A percentile compares a stretch with the other conserved stretches of the same genome.
phyloP scores from a whole-genome alignment of 2,329 filamentous ascomycete genomes.

The Madurella mycetomatis region DNA sequence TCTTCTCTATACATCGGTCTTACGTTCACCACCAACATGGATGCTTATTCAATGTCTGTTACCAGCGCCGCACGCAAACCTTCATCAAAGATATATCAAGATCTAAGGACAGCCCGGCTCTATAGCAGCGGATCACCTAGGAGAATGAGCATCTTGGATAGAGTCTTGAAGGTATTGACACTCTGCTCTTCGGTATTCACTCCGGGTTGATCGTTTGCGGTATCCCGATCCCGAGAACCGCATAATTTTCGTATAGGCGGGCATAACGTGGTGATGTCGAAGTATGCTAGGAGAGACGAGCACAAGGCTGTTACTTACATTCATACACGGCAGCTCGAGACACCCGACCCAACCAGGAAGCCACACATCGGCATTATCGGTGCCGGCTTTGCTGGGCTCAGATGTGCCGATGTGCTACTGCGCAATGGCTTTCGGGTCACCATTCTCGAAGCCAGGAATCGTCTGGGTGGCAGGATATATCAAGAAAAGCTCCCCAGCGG shows the following conservation, averaged over 20 bases:
- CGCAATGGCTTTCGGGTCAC: constrained; percentile 63
- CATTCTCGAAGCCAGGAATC: constrained; percentile 62
- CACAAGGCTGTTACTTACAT: constrained; percentile 7
- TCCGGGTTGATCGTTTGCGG: no score
- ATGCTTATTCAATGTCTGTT: constrained; percentile 27
- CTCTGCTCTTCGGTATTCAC: background rate
- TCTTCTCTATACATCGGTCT: background rate
- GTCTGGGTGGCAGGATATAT: constrained; percentile 61
- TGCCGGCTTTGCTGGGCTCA: constrained; percentile 65
- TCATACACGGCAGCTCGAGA: constrained; percentile 14
- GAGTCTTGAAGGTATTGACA: constrained; percentile 19
- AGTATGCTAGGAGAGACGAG: background rate
- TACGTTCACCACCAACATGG: constrained; percentile 16
- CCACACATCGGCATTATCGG: constrained; percentile 64
- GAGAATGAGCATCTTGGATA: constrained; percentile 20
- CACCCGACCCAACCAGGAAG: constrained; percentile 23
- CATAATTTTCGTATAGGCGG: no score
- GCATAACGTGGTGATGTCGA: background rate
- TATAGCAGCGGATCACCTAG: constrained; percentile 5
- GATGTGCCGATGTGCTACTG: constrained; percentile 64
- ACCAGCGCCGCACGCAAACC: constrained; percentile 20
- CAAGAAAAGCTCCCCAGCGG: constrained; percentile 48
- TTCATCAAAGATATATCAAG: constrained; percentile 25
- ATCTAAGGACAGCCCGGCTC: constrained; percentile 15
- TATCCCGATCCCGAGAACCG: background rate